Percentiles rank a stretch among this genome's conserved stretches.
These are phyloP conservation scores for Neofusicoccum kwambonambiense DNA, from an alignment of 2,329 filamentous ascomycete species.

Conservation along the genomic window DNA sequence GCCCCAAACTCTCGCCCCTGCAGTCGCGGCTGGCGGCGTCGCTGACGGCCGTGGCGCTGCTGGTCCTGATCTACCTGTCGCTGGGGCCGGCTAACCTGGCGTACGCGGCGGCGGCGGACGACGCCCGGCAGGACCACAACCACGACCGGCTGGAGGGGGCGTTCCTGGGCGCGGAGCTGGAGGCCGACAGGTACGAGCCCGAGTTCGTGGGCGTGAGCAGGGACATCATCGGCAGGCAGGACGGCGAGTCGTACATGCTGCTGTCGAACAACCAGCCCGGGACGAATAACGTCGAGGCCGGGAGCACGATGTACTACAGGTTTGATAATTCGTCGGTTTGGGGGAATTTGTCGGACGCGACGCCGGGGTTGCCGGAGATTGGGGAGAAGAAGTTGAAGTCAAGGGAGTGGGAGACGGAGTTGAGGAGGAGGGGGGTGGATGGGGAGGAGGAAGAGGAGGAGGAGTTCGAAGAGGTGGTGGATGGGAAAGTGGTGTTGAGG, in stretches of 20 bases:
- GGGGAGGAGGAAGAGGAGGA: background rate
- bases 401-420: background rate
- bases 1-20: slow-evolving; percentile 59
- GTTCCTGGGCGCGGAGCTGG: slow-evolving; percentile 47
- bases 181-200: slow-evolving; percentile 55
- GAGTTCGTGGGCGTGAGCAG: slow-evolving; percentile 62
- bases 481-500: slow-evolving; percentile 15
- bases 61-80: slow-evolving; percentile 61
- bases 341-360: slow-evolving; percentile 36
- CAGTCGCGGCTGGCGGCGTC: slow-evolving; percentile 72
- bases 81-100: slow-evolving; percentile 51
- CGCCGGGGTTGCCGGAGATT: slow-evolving; percentile 34
- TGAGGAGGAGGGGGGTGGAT: slow-evolving; percentile 18
- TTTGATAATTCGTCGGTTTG: slow-evolving; percentile 59
- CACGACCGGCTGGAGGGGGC: slow-evolving; percentile 55
- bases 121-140: slow-evolving; percentile 42
- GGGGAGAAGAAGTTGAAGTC: slow-evolving; percentile 17
- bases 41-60: slow-evolving; percentile 58
- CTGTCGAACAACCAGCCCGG: slow-evolving; percentile 65
- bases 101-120: slow-evolving; percentile 59
- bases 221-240: slow-evolving; percentile 59
- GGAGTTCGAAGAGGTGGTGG: background rate
- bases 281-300: slow-evolving; percentile 60
- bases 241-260: background rate
- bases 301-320: slow-evolving; percentile 62